A percentile compares a stretch with the other conserved stretches of the same genome.
Evolutionary conservation across 1,284 basidiomycete genomes (phyloP).

Genomic region (Ustanciosporium gigantosporum): DNA sequence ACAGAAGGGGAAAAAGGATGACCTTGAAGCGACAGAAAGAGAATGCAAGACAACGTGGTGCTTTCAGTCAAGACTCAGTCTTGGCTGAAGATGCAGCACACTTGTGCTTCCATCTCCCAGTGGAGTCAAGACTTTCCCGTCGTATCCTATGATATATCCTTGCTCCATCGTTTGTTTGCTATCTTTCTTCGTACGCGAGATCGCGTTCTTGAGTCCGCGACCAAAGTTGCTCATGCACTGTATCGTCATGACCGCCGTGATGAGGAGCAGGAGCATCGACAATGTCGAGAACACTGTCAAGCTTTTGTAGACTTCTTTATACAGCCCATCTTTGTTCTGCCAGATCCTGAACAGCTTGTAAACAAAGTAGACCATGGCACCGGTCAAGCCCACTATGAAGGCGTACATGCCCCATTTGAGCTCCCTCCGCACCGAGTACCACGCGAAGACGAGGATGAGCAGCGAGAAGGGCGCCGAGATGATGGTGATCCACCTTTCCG

Average conservation of each 20-base stretch:
- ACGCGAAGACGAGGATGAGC: conserved; percentile 45
- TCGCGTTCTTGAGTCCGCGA: conserved; percentile 46
- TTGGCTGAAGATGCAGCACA: conserved; percentile 38
- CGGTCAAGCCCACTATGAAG: conserved; percentile 40
- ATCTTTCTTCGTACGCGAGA: conserved; percentile 27
- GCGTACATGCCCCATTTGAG: conserved; percentile 38
- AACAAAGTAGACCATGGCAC: conserved; percentile 49
- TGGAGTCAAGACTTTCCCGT: conserved; percentile 36
- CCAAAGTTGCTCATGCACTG: conserved; percentile 52
- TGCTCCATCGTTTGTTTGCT: conserved; percentile 9
- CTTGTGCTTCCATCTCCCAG: conserved; percentile 37
- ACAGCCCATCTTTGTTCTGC: conserved; percentile 29
- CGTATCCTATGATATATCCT: conserved; percentile 30
- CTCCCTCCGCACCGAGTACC: conserved; percentile 48
- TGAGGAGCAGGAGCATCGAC: conserved; percentile 41
- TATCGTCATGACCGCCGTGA: conserved; percentile 40
- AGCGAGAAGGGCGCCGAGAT: conserved; percentile 46
- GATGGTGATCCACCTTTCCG: conserved; percentile 47
- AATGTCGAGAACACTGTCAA: conserved; percentile 52
- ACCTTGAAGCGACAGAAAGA: no score
- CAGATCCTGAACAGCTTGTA: conserved; percentile 54
- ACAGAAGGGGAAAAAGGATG: no score
- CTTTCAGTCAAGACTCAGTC: conserved; percentile 36
- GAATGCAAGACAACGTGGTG: no score
- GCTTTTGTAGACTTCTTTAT: conserved; percentile 54